Evolutionary conservation across 805 yeast species (phyloP).

Genomic region (Suhomyces sp.): DNA sequence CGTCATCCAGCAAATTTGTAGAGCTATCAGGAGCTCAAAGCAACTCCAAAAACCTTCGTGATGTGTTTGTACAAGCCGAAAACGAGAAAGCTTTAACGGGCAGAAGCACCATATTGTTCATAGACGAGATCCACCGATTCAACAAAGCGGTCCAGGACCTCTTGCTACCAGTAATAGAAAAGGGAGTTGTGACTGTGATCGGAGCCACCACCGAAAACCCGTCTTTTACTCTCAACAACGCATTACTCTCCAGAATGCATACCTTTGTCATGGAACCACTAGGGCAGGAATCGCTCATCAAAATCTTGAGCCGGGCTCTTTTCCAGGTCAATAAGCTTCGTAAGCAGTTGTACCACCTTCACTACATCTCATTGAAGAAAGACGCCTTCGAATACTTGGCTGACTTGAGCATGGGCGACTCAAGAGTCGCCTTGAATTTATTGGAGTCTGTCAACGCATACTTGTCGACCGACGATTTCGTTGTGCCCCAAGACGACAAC

Average conservation of each 20-base stretch:
- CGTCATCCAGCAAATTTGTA: slow-evolving; percentile 30
- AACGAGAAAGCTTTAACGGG: slow-evolving; percentile 35
- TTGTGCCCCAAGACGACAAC: slow-evolving; percentile 10
- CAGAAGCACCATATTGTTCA: slow-evolving; percentile 30
- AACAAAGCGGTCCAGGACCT: slow-evolving; percentile 44
- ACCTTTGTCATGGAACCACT: slow-evolving; percentile 44
- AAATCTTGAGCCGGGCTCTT: slow-evolving; percentile 35
- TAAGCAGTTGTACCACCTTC: slow-evolving; percentile 47
- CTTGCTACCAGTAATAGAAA: slow-evolving; percentile 41
- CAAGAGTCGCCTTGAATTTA: slow-evolving; percentile 76
- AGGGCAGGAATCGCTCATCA: slow-evolving; percentile 28
- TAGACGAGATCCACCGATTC: slow-evolving; percentile 45
- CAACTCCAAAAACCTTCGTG: slow-evolving; percentile 34
- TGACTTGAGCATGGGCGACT: slow-evolving; percentile 81
- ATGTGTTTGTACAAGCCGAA: slow-evolving; percentile 35
- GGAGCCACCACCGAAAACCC: slow-evolving; percentile 67
- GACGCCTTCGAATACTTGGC: slow-evolving; percentile 67
- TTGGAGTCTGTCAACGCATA: slow-evolving; percentile 70
- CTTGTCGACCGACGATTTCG: slow-evolving; percentile 32
- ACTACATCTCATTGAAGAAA: slow-evolving; percentile 50
- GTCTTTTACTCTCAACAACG: slow-evolving; percentile 41
- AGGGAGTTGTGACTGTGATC: slow-evolving; percentile 37
- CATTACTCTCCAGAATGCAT: slow-evolving; percentile 43
- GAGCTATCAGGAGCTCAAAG: slow-evolving; percentile 42
- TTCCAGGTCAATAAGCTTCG: slow-evolving; percentile 56